Conservation (phyloP, 2,329 filamentous ascomycete species). For the Penicillium sp. region DNA sequence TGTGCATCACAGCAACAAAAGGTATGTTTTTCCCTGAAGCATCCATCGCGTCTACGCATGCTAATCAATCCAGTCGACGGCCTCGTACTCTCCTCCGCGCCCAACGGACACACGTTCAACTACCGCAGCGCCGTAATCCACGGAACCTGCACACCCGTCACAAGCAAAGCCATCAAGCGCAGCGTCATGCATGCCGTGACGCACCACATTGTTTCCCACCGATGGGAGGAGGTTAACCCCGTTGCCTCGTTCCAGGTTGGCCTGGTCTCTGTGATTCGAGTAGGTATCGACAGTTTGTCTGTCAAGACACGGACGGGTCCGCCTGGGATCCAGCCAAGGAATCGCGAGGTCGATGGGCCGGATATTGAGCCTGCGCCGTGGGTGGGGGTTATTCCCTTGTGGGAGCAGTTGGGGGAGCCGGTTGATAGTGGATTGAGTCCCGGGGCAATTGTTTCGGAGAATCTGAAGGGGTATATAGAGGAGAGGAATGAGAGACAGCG, state of each 20-base stretch:
- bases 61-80: not conserved
- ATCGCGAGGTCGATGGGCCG: not conserved
- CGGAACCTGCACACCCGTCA: not conserved
- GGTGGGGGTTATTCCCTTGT: not conserved
- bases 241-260: not conserved
- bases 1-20: not conserved
- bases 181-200: not conserved
- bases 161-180: not conserved
- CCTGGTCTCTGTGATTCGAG: not conserved
- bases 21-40: not conserved
- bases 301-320: not conserved
- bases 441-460: not conserved
- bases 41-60: no score
- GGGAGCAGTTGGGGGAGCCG: not conserved
- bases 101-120: not conserved
- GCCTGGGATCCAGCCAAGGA: not conserved
- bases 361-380: not conserved
- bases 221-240: not conserved
- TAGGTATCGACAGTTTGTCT: not conserved
- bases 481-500: not conserved
- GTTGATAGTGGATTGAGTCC: not conserved
- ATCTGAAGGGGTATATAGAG: not conserved
- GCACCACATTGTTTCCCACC: not conserved
- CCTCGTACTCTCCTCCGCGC: not conserved
- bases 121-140: not conserved